Percentiles rank a stretch among this genome's conserved stretches.
Conservation (phyloP, 495 filamentous ascomycete genomes). For the Xylona heveae region DNA sequence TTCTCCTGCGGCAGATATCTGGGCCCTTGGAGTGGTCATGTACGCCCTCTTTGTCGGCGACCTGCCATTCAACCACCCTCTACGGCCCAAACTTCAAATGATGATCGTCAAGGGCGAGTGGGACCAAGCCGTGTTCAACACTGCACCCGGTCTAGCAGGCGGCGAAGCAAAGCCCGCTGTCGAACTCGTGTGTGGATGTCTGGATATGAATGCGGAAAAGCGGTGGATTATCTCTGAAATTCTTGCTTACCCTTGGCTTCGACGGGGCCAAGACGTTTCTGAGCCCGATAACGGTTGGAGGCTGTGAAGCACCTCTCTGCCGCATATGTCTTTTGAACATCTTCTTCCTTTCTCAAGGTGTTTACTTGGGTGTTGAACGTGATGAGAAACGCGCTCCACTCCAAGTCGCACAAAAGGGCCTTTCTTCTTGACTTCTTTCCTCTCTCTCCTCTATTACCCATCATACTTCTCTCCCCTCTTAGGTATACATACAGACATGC, state of each 20-base stretch:
- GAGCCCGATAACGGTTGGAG: no score
- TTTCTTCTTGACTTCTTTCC: no score
- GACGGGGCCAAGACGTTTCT: no score
- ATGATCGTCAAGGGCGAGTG: slow-evolving; percentile 42
- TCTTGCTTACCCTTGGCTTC: not conserved
- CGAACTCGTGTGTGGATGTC: slow-evolving; percentile 18
- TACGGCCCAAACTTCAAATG: slow-evolving; percentile 33
- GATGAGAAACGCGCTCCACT: no score
- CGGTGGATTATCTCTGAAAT: slow-evolving; percentile 16
- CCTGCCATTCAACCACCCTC: slow-evolving; percentile 42
- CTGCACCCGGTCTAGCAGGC: slow-evolving; percentile 7
- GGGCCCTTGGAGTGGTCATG: slow-evolving; percentile 50
- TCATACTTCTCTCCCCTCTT: no score
- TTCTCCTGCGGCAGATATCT: slow-evolving; percentile 39
- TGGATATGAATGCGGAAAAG: slow-evolving; percentile 15
- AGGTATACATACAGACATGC: no score
- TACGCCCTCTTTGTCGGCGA: slow-evolving; percentile 42
- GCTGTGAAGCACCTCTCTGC: no score
- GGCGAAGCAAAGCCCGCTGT: slow-evolving; percentile 7
- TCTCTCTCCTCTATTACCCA: no score
- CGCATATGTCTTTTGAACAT: no score
- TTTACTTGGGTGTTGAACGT: no score
- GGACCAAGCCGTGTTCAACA: slow-evolving; percentile 25
- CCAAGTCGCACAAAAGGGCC: no score
- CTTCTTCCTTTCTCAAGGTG: no score